Conservation (phyloP, 805 yeast species). For the Jamesozyma gamospora region DNA sequence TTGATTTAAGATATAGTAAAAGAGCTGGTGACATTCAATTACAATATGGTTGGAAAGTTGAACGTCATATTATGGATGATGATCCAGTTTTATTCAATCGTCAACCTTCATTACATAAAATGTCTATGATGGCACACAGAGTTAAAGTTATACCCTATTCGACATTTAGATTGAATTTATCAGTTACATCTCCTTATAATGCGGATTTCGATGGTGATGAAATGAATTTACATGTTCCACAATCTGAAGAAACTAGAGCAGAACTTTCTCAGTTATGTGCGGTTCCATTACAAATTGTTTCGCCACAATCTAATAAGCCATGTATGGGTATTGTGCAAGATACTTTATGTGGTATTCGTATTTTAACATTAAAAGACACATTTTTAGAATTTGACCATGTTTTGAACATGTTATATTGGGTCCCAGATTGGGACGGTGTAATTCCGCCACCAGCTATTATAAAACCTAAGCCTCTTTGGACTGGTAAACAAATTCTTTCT, state of each 20-base stretch:
- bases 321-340: conserved; percentile 99
- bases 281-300: conserved; percentile 94
- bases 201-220: conserved; percentile 99
- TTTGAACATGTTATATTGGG: conserved; percentile 95
- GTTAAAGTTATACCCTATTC: conserved; percentile 98
- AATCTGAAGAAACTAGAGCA: conserved; percentile 94
- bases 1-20: conserved; percentile 91
- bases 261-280: conserved; percentile 92
- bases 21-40: conserved; percentile 97
- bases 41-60: conserved; percentile 99
- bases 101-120: conserved; percentile 97
- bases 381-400: conserved; percentile 89
- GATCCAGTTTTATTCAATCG: conserved; percentile 98
- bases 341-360: conserved; percentile 93
- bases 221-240: conserved; percentile 99
- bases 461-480: conserved; percentile 94
- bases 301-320: conserved; percentile 97
- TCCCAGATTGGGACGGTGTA: conserved; percentile 97
- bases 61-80: conserved; percentile 93
- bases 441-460: conserved; percentile 91
- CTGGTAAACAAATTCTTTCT: conserved; percentile 91
- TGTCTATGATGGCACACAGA: conserved; percentile 99
- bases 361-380: conserved; percentile 83
- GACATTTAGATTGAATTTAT: conserved; percentile 89
- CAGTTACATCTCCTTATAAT: conserved; percentile 98